phyloP scores from a whole-genome alignment of 2,329 filamentous ascomycete genomes.

The Colletotrichum tanaceti region DNA sequence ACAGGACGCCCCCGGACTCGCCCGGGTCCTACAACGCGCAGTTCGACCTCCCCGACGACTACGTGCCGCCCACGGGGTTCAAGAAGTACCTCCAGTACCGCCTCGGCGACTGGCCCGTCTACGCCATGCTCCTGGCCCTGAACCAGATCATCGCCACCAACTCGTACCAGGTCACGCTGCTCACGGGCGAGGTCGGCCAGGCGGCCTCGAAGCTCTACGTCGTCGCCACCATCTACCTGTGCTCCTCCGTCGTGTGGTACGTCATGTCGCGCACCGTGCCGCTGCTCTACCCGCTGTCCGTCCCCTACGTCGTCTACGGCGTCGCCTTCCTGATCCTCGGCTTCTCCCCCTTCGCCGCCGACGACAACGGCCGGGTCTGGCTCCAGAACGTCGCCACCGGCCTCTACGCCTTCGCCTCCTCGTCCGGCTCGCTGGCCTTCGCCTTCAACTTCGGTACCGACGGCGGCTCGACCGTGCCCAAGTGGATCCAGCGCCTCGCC shows the following conservation, averaged over 20 bases:
- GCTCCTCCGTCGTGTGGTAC: slow-evolving; percentile 72
- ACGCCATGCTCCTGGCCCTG: slow-evolving; percentile 70
- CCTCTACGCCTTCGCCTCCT: slow-evolving; percentile 71
- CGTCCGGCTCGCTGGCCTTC: slow-evolving; percentile 73
- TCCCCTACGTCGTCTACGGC: slow-evolving; percentile 73
- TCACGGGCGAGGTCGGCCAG: slow-evolving; percentile 72
- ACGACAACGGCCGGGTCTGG: slow-evolving; percentile 53
- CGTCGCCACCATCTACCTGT: slow-evolving; percentile 69
- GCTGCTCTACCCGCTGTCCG: slow-evolving; percentile 66
- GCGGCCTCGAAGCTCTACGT: slow-evolving; percentile 69
- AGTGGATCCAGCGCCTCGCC: slow-evolving; percentile 75
- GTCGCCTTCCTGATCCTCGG: slow-evolving; percentile 72
- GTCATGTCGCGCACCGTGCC: slow-evolving; percentile 67
- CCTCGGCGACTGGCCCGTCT: slow-evolving; percentile 72
- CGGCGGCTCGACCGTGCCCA: slow-evolving; percentile 69
- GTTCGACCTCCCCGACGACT: slow-evolving; percentile 67
- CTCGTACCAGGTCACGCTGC: slow-evolving; percentile 75
- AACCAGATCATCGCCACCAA: slow-evolving; percentile 74
- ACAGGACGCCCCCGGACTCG: slow-evolving; percentile 42
- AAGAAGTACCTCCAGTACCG: slow-evolving; percentile 64
- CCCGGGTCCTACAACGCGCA: slow-evolving; percentile 57
- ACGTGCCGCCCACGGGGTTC: slow-evolving; percentile 66
- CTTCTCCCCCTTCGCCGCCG: slow-evolving; percentile 64
- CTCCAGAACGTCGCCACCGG: slow-evolving; percentile 71
- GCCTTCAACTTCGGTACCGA: slow-evolving; percentile 75